A percentile compares a stretch with the other conserved stretches of the same genome.
Conservation (phyloP, 805 yeast species). For the Wickerhamiella bombiphila region DNA sequence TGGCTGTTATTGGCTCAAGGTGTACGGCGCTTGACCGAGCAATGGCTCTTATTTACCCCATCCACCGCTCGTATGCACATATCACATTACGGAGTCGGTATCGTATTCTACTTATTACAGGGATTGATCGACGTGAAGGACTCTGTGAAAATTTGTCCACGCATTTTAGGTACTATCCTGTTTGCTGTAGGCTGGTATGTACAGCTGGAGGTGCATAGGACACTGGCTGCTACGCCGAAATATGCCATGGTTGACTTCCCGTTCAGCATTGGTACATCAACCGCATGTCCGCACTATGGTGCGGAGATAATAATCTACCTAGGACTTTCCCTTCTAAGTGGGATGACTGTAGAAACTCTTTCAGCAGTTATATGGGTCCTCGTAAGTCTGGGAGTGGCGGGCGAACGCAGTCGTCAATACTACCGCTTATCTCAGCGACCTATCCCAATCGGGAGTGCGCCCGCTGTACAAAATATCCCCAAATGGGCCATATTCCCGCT, state of each 20-base stretch:
- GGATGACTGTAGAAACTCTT: slow-evolving; percentile 2
- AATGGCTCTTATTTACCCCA: slow-evolving; percentile 28
- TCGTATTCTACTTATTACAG: slow-evolving; percentile 30
- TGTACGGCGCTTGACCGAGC: slow-evolving; percentile 36
- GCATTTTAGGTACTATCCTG: slow-evolving; percentile 13
- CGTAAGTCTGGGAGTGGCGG: slow-evolving; percentile 1
- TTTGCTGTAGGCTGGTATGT: slow-evolving; percentile 28
- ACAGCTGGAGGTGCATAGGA: slow-evolving; percentile 36
- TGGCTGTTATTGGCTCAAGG: slow-evolving; percentile 30
- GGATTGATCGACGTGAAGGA: slow-evolving; percentile 1
- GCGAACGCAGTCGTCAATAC: neutral
- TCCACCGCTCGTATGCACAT: slow-evolving; percentile 36
- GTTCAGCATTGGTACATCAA: slow-evolving; percentile 25
- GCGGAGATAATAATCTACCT: slow-evolving; percentile 42
- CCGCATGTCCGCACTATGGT: slow-evolving; percentile 48
- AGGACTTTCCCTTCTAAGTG: slow-evolving; percentile 12
- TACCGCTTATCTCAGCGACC: neutral
- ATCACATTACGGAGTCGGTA: slow-evolving; percentile 45
- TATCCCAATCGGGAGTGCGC: neutral
- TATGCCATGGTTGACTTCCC: slow-evolving; percentile 37
- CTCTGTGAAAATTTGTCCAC: neutral
- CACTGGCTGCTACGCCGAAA: slow-evolving; percentile 36
- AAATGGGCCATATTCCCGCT: neutral
- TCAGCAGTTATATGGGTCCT: slow-evolving; percentile 8
- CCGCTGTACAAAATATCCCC: neutral